Base-by-base conservation (phyloP, 2,329 filamentous ascomycete species). In the Geosmithia morbida region DNA sequence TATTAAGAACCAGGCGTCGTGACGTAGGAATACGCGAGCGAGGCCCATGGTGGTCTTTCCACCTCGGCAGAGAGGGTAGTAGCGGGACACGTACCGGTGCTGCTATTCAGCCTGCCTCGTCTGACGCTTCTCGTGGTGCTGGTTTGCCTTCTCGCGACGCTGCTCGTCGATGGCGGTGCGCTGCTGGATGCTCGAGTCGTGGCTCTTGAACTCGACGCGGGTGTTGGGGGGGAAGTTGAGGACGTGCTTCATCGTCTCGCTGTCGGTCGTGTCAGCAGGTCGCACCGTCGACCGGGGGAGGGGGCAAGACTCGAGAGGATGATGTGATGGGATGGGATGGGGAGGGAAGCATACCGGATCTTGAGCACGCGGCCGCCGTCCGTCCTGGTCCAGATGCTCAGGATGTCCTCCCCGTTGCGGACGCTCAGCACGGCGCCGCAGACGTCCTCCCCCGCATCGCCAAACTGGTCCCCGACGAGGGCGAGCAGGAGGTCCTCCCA, bases 351-450 rank as follows among this genome's bases (percentile, higher is more conserved):
- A 56, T 77, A 94, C 85, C 90, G 83, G 59, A 98, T 95, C 72
- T 94, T 96, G 57, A 97, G 84, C 64, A 96, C 94, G 58, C 87
- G 82, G 52, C 88, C 87, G 43, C 88, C 90, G 59, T 94, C 87
- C 57, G 87, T 92, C 64, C 88, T 85, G 48, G 89, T 94, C 92
- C 92, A 98, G 61, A 98, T 88, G 68, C 88, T 96, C 64, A 98
- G 75, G 51, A 97, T 94, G 61, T 98, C 92, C 68, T 98, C 92
- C 42, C 89, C 90, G 59, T 89, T 94, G 52, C 92, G 78, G 52
- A 98, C 86, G 62, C 89, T 97, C 42, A 98, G 75, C 29, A 98
- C 92, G 48, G 86, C 87, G 50, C 92, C 92, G 60, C 90, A 98
- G 41, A 98, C 84, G 63, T 98, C 90, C 56, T 97, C 90, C 46